phyloP scores from a whole-genome alignment of 31 red algal genomes.

The Pterothamnion heteromorphum region DNA sequence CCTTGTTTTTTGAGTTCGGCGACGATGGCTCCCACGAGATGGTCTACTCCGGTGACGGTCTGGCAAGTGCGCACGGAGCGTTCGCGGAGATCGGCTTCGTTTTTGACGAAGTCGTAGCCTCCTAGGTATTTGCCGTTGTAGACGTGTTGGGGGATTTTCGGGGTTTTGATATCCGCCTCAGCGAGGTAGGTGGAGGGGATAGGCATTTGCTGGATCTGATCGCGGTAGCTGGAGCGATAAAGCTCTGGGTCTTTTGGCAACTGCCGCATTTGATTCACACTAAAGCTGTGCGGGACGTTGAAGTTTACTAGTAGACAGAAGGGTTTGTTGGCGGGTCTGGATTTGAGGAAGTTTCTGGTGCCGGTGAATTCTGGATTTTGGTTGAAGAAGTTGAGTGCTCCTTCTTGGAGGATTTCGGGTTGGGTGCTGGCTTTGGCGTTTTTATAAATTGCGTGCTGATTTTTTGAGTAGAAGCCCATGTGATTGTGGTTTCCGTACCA shows the following conservation, averaged over 20 bases:
- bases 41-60: not conserved
- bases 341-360: not conserved
- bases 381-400: not conserved
- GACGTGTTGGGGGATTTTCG: not conserved
- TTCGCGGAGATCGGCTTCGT: no score
- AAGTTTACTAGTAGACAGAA: no score
- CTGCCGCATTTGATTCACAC: no score
- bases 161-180: not conserved
- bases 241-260: not conserved
- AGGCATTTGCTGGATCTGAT: not conserved
- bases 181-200: not conserved
- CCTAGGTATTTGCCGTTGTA: not conserved
- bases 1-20: not conserved
- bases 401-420: not conserved
- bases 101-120: no score
- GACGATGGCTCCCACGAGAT: not conserved
- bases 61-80: not conserved
- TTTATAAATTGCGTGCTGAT: constrained; percentile 29
- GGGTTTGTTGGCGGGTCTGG: not conserved
- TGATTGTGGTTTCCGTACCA: not conserved
- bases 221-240: not conserved
- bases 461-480: not conserved
- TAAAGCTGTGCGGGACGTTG: no score
- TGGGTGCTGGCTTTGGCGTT: not conserved
- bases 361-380: not conserved